A percentile compares a stretch with the other conserved stretches of the same genome.
These are phyloP conservation scores for Plenodomus tracheiphilus DNA, from an alignment of 2,329 filamentous ascomycete genomes.

Conservation along the genomic window DNA sequence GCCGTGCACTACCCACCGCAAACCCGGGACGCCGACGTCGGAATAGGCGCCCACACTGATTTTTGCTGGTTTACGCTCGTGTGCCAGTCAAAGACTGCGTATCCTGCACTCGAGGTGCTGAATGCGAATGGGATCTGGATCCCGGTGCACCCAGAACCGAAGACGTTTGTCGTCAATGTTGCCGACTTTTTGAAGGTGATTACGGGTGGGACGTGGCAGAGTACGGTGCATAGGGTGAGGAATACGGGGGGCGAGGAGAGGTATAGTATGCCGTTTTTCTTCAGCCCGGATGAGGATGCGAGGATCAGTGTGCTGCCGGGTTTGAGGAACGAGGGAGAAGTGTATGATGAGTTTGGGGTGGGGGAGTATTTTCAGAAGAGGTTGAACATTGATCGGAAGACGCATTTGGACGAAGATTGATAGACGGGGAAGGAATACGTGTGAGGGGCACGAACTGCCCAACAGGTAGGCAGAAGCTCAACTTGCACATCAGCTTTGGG, in stretches of 20 bases:
- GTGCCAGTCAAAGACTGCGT: constrained; percentile 27
- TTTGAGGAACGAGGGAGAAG: constrained; percentile 28
- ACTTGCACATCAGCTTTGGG: too few relatives aligned
- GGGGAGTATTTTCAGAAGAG: constrained; percentile 40
- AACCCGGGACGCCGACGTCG: constrained; percentile 34
- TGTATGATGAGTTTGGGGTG: constrained; percentile 35
- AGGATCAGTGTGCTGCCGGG: constrained; percentile 34
- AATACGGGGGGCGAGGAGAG: constrained; percentile 45
- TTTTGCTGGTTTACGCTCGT: constrained; percentile 51
- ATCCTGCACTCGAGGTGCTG: constrained; percentile 45
- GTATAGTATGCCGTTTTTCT: constrained; percentile 50
- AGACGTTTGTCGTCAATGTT: constrained; percentile 48
- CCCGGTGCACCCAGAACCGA: constrained; percentile 39
- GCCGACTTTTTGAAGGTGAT: constrained; percentile 48
- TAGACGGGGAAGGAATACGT: too few relatives aligned
- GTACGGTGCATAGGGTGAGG: constrained; percentile 47
- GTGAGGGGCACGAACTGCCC: too few relatives aligned
- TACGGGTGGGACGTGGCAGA: constrained; percentile 46
- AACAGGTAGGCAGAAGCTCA: too few relatives aligned
- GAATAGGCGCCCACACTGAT: constrained; percentile 49
- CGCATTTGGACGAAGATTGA: constrained; percentile 22
- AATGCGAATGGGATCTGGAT: constrained; percentile 50
- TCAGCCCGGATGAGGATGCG: constrained; percentile 42
- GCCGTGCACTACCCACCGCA: constrained; percentile 48
- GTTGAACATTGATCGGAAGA: constrained; percentile 36